phyloP scores from a whole-genome alignment of 2,329 filamentous ascomycete genomes.

The Aspergillus arachidicola region DNA sequence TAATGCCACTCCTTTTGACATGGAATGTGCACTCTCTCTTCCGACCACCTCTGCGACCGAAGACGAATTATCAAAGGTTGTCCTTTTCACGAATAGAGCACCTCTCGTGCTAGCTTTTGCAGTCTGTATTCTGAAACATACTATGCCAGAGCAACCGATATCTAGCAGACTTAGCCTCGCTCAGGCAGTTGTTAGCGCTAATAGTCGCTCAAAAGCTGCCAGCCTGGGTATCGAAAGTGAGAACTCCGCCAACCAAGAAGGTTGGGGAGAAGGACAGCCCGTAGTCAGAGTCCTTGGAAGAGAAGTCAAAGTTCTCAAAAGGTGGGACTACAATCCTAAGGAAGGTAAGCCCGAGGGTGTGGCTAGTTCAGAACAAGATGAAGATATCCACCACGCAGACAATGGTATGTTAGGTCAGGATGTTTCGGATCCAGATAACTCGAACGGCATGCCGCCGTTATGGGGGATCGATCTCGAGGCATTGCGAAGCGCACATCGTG shows the following conservation, averaged over 20 bases:
- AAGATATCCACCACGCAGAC: neutral
- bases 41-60: slow-evolving; percentile 49
- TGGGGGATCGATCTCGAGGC: slow-evolving; percentile 63
- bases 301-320: slow-evolving; percentile 73
- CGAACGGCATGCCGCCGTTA: slow-evolving; percentile 46
- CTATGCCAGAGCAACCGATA: slow-evolving; percentile 81
- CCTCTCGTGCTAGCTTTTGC: slow-evolving; percentile 82
- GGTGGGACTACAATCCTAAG: slow-evolving; percentile 71
- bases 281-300: slow-evolving; percentile 71
- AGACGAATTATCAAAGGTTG: slow-evolving; percentile 59
- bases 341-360: slow-evolving; percentile 40
- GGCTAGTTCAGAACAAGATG: slow-evolving; percentile 8
- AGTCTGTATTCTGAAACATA: slow-evolving; percentile 71
- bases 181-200: slow-evolving; percentile 81
- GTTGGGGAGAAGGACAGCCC: slow-evolving; percentile 76
- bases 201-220: slow-evolving; percentile 75
- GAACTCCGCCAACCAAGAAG: slow-evolving; percentile 67
- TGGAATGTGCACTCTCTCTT: slow-evolving; percentile 38
- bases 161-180: slow-evolving; percentile 82
- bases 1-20: slow-evolving; percentile 30
- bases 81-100: slow-evolving; percentile 75
- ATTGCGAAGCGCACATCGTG: slow-evolving; percentile 50
- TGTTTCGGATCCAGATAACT: slow-evolving; percentile 11
- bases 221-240: slow-evolving; percentile 72
- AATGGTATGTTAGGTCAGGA: slow-evolving; percentile 19